These are phyloP conservation scores for Colletotrichum chrysophilum DNA, from an alignment of 2,329 filamentous ascomycete genomes.

Conservation along the genomic window DNA sequence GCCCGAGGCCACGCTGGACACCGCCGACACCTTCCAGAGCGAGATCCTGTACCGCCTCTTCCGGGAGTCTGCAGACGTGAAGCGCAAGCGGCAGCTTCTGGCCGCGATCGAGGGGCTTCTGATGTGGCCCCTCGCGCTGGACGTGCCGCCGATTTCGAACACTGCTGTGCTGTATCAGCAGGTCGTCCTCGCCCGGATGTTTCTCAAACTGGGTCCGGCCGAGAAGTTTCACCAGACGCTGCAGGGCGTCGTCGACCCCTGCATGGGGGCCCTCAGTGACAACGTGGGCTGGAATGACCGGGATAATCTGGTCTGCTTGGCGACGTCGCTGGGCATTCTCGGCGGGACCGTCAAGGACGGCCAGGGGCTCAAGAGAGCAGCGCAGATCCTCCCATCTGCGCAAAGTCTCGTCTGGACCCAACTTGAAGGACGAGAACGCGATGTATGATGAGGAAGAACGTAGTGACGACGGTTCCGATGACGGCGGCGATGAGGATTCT, in stretches of 20 bases:
- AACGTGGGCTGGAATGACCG: constrained; percentile 29
- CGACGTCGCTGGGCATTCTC: constrained; percentile 22
- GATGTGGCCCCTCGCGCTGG: constrained; percentile 23
- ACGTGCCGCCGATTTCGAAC: constrained; percentile 22
- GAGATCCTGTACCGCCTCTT: constrained; percentile 27
- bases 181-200: constrained; percentile 27
- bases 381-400: constrained; percentile 28
- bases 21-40: constrained; percentile 20
- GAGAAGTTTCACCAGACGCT: constrained; percentile 26
- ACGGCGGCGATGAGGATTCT: background rate
- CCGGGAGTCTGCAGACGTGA: constrained; percentile 22
- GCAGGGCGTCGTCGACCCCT: constrained; percentile 23
- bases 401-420: constrained; percentile 24
- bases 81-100: constrained; percentile 23
- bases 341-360: constrained; percentile 11
- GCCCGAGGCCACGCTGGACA: constrained; percentile 16
- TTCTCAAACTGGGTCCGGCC: constrained; percentile 26
- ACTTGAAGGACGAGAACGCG: background rate
- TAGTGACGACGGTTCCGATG: background rate
- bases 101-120: constrained; percentile 20
- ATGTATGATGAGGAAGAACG: background rate
- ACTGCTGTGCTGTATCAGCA: constrained; percentile 12
- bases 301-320: constrained; percentile 21
- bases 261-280: constrained; percentile 25
- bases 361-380: constrained; percentile 18